These are phyloP conservation scores for Cadophora gregata DNA, from an alignment of 2,329 filamentous ascomycete genomes.

Conservation along the genomic window DNA sequence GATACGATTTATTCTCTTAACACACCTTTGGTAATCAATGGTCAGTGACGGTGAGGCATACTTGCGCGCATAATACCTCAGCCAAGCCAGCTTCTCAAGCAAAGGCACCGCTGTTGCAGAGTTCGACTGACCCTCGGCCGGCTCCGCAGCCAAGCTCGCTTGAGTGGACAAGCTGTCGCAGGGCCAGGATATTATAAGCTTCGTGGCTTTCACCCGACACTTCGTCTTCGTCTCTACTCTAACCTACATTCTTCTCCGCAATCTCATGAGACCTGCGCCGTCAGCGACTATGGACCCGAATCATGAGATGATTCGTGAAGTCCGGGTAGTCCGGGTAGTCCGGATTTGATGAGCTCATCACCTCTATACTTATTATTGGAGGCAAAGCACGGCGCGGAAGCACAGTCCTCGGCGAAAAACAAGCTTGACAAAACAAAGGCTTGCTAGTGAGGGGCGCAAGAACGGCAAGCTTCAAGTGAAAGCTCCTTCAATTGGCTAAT, in stretches of 20 bases:
- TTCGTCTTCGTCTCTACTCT: no score
- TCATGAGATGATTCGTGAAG: neutral
- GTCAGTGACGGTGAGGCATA: no score
- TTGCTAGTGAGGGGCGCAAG: conserved; percentile 6
- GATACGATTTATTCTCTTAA: no score
- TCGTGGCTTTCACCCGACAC: neutral
- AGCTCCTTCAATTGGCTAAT: neutral
- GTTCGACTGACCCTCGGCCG: no score
- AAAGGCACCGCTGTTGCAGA: no score
- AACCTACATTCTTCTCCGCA: neutral
- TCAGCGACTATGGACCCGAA: no score
- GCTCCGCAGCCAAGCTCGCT: conserved; percentile 11
- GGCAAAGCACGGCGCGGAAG: neutral
- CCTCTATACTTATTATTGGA: neutral
- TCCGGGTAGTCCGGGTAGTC: conserved; percentile 1
- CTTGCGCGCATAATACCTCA: no score
- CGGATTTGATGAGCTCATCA: neutral
- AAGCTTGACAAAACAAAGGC: conserved; percentile 4
- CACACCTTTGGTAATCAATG: no score
- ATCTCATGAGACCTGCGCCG: neutral
- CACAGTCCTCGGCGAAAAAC: conserved; percentile 11
- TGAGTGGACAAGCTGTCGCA: neutral
- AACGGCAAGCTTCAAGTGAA: neutral
- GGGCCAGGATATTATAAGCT: conserved; percentile 1
- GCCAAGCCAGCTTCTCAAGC: no score